Base-by-base conservation (phyloP, 108 stramenopile genomes). In the Cyclostephanos tholiformis region DNA sequence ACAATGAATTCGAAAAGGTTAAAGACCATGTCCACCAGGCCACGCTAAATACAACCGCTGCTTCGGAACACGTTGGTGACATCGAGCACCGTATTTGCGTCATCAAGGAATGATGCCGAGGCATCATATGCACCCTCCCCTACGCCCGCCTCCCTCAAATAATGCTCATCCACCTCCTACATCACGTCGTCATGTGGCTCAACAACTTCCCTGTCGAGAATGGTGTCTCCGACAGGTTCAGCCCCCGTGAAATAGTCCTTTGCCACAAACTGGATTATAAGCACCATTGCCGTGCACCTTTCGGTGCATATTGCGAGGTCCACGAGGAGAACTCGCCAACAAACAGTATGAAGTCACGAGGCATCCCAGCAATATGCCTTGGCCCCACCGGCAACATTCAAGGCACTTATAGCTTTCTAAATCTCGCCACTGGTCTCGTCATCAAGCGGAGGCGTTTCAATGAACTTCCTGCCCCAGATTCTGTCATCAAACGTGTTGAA, bases 31-130 rank as follows among this genome's bases (percentile, higher is more conserved):
- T 68, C 12, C 52, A 39, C 13, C 6, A 23, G 27, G 35, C 38
- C 5, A 66, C 27, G 2, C 30, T 64, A 20, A 63, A 76, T 19
- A 17, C 48, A 55, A n/a, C 39, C 11, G 22, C 51, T 11, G 38
- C 69, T 7, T 71, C 69, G 22, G 83, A 82, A 27, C 86, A 87
- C 61, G 77, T 84, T 4, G 72, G 76, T 17, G 83, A 70, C 32
- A 59, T 82, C 25, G 82, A 86, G 67, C 66, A 81, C 16, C 52
- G n/a, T 14, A 80, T 76, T 20, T 71, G 71, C 0, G 69, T 65
- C 6, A 71, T 82, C 26, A 82, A 85, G 57, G 80, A 86, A 43
- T 39, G 83, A 2, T 32, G 35, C n/a, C n/a, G n/a, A n/a, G n/a
- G n/a, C n/a, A n/a, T n/a, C n/a, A n/a, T n/a, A n/a, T n/a, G n/a